Evolutionary conservation across 2,329 filamentous ascomycete genomes (phyloP).

Genomic region (Proliferodiscus dingleyae): DNA sequence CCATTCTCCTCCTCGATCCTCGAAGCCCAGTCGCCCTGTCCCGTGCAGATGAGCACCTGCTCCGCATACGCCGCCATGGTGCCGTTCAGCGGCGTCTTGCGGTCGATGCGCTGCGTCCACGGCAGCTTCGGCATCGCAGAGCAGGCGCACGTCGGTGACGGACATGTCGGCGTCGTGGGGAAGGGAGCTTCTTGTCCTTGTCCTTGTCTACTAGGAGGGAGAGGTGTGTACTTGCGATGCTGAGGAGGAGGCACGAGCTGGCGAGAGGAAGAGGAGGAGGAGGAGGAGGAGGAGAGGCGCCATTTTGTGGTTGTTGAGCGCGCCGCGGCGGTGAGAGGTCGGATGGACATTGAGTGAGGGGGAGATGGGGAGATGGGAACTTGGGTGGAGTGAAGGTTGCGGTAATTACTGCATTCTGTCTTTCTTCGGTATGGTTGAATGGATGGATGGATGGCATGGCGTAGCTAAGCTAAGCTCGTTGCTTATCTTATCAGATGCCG

Average conservation of each 20-base stretch:
- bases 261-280: constrained; percentile 20
- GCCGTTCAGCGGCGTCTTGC: constrained; percentile 63
- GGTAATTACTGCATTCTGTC: too few species aligned
- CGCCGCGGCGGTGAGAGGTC: too few species aligned
- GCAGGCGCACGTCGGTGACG: constrained; percentile 71
- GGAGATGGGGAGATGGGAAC: too few species aligned
- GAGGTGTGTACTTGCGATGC: too few species aligned
- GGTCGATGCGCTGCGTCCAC: constrained; percentile 68
- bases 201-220: too few species aligned
- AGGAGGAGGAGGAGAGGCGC: neutral
- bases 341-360: too few species aligned
- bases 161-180: constrained; percentile 47
- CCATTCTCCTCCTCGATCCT: constrained; percentile 77
- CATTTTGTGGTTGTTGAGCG: too few species aligned
- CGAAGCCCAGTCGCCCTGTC: constrained; percentile 73
- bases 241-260: neutral
- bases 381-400: too few species aligned
- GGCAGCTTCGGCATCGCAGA: constrained; percentile 61
- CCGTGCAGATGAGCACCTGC: constrained; percentile 80
- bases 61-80: constrained; percentile 75
- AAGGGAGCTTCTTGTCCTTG: constrained; percentile 21
- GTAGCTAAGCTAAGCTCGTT: too few species aligned
- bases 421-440: too few species aligned
- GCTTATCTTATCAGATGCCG: too few species aligned
- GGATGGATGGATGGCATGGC: too few species aligned